Percentiles rank a stretch among this genome's conserved stretches.
Evolutionary conservation across 345 rosid genomes (phyloP).

Genomic region (Noccaea bulbosa): DNA sequence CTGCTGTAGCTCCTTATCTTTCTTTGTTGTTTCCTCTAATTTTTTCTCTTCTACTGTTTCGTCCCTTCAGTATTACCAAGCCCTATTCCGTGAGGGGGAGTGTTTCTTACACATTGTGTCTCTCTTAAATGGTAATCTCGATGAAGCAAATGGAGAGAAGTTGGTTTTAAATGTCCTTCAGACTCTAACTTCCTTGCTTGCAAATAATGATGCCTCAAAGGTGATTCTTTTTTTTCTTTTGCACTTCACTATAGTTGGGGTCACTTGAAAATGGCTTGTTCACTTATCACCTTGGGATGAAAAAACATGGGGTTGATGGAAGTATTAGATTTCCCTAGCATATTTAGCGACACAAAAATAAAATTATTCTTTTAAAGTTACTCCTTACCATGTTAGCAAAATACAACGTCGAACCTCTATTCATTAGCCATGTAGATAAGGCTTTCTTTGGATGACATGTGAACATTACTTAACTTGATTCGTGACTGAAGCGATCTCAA

Average conservation of each 20-base stretch:
- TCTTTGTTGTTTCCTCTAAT: slow-evolving; percentile 32
- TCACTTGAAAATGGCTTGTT: slow-evolving; percentile 13
- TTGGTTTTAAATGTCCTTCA: slow-evolving; percentile 87
- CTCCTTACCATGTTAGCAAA: neutral
- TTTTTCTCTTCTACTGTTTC: slow-evolving; percentile 31
- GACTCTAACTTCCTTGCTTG: slow-evolving; percentile 80
- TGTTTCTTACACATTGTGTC: slow-evolving; percentile 96
- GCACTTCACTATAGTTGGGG: slow-evolving; percentile 13
- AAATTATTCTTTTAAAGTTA: neutral
- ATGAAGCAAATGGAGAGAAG: slow-evolving; percentile 74
- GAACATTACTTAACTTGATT: slow-evolving; percentile 19
- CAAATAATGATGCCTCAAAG: slow-evolving; percentile 86
- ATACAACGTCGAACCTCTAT: slow-evolving; percentile 14
- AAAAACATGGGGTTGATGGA: slow-evolving; percentile 7
- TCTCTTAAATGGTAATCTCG: slow-evolving; percentile 83
- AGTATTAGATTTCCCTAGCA: slow-evolving; percentile 7
- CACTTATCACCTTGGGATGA: slow-evolving; percentile 20
- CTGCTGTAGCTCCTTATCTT: slow-evolving; percentile 10
- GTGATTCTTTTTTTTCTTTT: slow-evolving; percentile 47
- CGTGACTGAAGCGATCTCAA: slow-evolving; percentile 20
- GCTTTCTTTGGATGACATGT: slow-evolving; percentile 10
- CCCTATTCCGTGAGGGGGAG: slow-evolving; percentile 84
- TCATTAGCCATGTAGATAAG: slow-evolving; percentile 5
- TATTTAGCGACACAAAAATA: neutral
- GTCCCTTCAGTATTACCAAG: slow-evolving; percentile 79